Percentiles rank a stretch among this genome's conserved stretches.
Evolutionary conservation across 805 yeast species (phyloP).

Genomic region (Teunomyces cretensis): DNA sequence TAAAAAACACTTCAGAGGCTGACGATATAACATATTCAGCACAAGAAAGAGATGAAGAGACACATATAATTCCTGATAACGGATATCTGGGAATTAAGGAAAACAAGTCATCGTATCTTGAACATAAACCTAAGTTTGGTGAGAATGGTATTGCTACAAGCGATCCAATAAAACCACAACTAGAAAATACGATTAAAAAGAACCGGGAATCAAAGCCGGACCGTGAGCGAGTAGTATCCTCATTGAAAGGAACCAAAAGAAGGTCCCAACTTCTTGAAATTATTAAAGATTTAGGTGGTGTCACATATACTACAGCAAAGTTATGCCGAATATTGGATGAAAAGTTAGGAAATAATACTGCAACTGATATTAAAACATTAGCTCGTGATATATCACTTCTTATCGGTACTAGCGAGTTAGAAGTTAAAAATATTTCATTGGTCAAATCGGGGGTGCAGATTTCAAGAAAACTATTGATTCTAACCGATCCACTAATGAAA

Average conservation of each 20-base stretch:
- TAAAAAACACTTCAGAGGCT: neutral
- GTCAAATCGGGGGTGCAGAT: constrained; percentile 25
- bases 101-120: neutral
- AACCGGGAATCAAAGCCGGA: constrained; percentile 8
- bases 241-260: constrained; percentile 31
- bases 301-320: constrained; percentile 30
- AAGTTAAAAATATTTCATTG: constrained; percentile 23
- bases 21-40: neutral
- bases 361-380: constrained; percentile 40
- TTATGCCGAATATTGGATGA: constrained; percentile 34
- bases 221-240: constrained; percentile 7
- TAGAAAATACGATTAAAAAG: constrained; percentile 3
- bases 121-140: constrained; percentile 4
- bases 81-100: neutral
- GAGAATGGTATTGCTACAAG: neutral
- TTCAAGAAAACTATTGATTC: constrained; percentile 32
- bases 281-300: constrained; percentile 39
- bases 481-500: constrained; percentile 23
- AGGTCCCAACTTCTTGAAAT: constrained; percentile 28
- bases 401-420: constrained; percentile 20
- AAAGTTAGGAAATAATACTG: constrained; percentile 24
- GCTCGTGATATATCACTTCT: constrained; percentile 36
- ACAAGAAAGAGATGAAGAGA: neutral
- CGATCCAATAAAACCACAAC: constrained; percentile 4
- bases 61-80: neutral